phyloP scores from a whole-genome alignment of 164 flowering plant genomes.

The Cinnamomum micranthum region DNA sequence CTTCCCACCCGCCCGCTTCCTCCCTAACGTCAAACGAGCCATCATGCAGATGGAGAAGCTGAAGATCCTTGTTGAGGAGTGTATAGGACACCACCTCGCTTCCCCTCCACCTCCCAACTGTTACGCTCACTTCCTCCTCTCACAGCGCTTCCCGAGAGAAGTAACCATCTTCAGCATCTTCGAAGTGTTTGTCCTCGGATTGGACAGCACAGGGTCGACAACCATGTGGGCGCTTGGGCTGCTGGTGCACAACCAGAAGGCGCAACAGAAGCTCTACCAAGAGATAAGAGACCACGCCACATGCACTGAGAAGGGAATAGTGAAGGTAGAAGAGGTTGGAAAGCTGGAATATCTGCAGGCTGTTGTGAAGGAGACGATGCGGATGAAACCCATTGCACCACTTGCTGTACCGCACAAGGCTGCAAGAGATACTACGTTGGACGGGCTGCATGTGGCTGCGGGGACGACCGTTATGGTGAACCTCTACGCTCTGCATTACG shows the following conservation, averaged over 20 bases:
- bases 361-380: no score
- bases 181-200: slow-evolving; percentile 12
- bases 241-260: slow-evolving; percentile 5
- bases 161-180: slow-evolving; percentile 3
- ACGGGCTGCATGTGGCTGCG: slow-evolving; percentile 14
- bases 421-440: no score
- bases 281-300: neutral
- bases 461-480: no score
- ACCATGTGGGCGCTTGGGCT: slow-evolving; percentile 19
- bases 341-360: no score
- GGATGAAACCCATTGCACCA: no score
- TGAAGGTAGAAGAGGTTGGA: slow-evolving; percentile 3
- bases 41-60: no score
- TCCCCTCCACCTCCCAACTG: slow-evolving; percentile 1
- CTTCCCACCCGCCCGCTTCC: no score
- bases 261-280: slow-evolving; percentile 11
- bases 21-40: no score
- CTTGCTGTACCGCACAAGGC: no score
- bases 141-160: neutral
- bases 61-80: no score
- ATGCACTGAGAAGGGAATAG: neutral
- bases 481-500: no score
- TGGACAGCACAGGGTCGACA: slow-evolving; percentile 18
- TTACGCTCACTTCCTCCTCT: slow-evolving; percentile 18
- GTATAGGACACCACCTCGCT: no score